Base-by-base conservation (phyloP, 2,329 filamentous ascomycete species). In the Fonsecaea pedrosoi region DNA sequence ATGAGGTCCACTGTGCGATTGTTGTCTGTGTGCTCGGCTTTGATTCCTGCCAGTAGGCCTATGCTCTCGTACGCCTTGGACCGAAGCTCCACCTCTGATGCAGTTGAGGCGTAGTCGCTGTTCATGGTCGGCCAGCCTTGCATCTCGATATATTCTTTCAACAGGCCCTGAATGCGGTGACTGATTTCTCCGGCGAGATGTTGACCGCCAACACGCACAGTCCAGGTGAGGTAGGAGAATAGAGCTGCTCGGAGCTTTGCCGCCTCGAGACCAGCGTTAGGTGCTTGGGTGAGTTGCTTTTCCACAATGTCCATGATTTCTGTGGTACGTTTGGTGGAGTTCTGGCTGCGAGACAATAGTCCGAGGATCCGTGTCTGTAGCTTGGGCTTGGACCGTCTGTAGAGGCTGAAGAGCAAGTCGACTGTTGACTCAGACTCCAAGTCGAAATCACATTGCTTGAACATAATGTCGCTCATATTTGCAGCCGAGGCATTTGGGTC, bases 41-140 rank as follows among this genome's bases (percentile, higher is more conserved):
- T 75, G 2, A 84, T 79, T 3, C 89, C 86, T 0, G 91, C 89
- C 30, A 98, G 79, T 13, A 95, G 85, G 0, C 94, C 95, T 45
- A 98, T 92, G 0, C 92, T 93, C 77, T 98, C 94, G 77, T 97
- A 98, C 1, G 91, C 93, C 74, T 91, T 89, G 5, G 89, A 89
- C 48, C 94, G 88, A 53, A 97, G 82, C 3, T 86, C 84, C 62
- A 89, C 81, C 62, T 89, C 87, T 56, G 90, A 87, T 10, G 83
- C 77, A 1, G 85, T 84, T 2, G 45, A 54, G 37, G 59, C 54
- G 21, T 54, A 34, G 60, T 83, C 77, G 70, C 87, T 85, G 60
- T 87, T 82, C 54, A 83, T 83, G 61, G 74, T 78, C 1, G 94
- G 94, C 94, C 94, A 97, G 5, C 93, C 93, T 77, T 96, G 92